Percentiles rank a stretch among this genome's conserved stretches.
Evolutionary conservation across 805 yeast species (phyloP).

Genomic region (Nakazawaea peltata): DNA sequence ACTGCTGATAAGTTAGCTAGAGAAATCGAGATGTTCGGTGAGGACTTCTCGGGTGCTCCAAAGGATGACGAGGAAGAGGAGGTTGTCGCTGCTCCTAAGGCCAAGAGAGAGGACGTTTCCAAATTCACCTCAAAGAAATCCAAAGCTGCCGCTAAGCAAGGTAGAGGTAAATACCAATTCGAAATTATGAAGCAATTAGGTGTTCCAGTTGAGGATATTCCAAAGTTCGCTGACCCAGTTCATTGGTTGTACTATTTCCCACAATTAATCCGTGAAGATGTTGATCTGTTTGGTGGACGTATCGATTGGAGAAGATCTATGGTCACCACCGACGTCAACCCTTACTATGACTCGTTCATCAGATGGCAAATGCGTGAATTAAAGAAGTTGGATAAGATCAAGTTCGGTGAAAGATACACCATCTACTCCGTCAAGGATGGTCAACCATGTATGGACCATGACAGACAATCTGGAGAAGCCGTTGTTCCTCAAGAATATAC

Average conservation of each 20-base stretch:
- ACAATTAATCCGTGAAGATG: conserved; percentile 75
- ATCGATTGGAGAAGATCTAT: conserved; percentile 98
- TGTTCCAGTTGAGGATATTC: conserved; percentile 72
- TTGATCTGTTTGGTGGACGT: conserved; percentile 78
- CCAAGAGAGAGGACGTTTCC: conserved; percentile 67
- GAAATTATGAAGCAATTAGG: conserved; percentile 96
- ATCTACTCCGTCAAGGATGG: conserved; percentile 97
- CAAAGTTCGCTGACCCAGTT: conserved; percentile 84
- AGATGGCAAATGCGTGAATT: conserved; percentile 94
- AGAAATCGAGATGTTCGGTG: conserved; percentile 88
- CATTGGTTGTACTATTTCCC: conserved; percentile 93
- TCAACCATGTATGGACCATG: conserved; percentile 99
- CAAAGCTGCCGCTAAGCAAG: conserved; percentile 89
- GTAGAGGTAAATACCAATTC: conserved; percentile 89
- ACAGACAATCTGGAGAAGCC: conserved; percentile 95
- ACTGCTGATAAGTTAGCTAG: conserved; percentile 92
- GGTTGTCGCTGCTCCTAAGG: conserved; percentile 24
- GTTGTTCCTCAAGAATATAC: conserved; percentile 95
- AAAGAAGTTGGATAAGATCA: conserved; percentile 81
- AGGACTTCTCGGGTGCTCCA: conserved; percentile 64
- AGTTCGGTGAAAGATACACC: conserved; percentile 97
- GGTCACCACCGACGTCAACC: conserved; percentile 92
- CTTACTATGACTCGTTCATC: conserved; percentile 89
- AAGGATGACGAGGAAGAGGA: conserved; percentile 56
- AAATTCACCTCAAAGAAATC: conserved; percentile 90